A percentile compares a stretch with the other conserved stretches of the same genome.
phyloP scores from a whole-genome alignment of 2,329 filamentous ascomycete genomes.

The Arthrinium puccinioides region DNA sequence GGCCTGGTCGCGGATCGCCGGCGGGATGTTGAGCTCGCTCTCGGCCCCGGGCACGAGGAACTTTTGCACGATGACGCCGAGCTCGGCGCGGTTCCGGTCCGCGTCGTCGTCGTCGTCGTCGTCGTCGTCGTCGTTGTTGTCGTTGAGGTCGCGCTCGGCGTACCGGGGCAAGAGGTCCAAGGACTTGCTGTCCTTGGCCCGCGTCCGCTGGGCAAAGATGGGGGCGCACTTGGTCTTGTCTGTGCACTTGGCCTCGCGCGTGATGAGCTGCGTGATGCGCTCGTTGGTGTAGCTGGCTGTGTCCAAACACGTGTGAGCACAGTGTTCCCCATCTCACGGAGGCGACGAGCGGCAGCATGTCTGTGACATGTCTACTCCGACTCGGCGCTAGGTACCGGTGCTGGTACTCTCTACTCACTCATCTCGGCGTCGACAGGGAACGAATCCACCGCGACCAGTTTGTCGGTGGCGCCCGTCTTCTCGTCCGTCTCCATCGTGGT shows the following conservation, averaged over 20 bases:
- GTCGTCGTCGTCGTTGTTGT: not conserved
- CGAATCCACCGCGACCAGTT: too few relatives aligned
- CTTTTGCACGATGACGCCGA: slow-evolving; percentile 30
- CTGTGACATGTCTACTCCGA: too few relatives aligned
- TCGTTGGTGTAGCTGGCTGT: slow-evolving; percentile 23
- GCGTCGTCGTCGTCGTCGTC: not conserved
- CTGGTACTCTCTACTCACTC: slow-evolving; percentile 7
- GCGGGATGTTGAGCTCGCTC: slow-evolving; percentile 41
- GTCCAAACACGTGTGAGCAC: not conserved
- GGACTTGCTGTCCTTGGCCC: too few relatives aligned
- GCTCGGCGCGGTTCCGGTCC: slow-evolving; percentile 17
- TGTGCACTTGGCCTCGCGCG: slow-evolving; percentile 18
- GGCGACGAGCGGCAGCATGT: too few relatives aligned
- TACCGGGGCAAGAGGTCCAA: too few relatives aligned
- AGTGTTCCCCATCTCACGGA: not conserved
- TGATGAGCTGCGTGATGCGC: slow-evolving; percentile 26
- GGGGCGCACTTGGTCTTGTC: not conserved
- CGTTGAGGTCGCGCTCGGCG: too few relatives aligned
- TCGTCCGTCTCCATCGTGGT: too few relatives aligned
- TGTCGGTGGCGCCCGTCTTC: too few relatives aligned
- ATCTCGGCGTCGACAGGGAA: too few relatives aligned
- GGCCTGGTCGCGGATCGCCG: slow-evolving; percentile 29
- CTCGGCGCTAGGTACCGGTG: slow-evolving; percentile 14
- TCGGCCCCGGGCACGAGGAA: slow-evolving; percentile 32
- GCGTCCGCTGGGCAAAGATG: too few relatives aligned